phyloP scores from a whole-genome alignment of 2,329 filamentous ascomycete genomes.

The Teratosphaeria nubilosa region DNA sequence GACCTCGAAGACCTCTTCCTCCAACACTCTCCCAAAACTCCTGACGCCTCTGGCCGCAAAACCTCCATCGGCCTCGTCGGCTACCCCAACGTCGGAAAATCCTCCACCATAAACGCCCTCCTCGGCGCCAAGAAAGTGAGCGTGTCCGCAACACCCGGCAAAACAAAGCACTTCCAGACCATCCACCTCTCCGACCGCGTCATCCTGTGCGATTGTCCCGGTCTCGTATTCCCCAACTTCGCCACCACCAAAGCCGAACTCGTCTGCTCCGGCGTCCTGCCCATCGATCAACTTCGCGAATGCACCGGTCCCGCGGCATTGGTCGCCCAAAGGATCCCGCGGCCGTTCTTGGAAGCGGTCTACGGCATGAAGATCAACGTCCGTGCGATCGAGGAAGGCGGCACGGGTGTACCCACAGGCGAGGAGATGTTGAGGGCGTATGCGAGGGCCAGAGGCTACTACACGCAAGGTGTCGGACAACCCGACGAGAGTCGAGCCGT shows the following conservation, averaged over 20 bases:
- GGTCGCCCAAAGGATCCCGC: conserved; percentile 75
- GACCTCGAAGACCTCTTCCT: conserved; percentile 87
- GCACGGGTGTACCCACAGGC: conserved; percentile 74
- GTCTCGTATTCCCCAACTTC: conserved; percentile 97
- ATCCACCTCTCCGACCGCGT: conserved; percentile 86
- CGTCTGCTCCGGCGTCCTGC: conserved; percentile 87
- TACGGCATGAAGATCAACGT: conserved; percentile 86
- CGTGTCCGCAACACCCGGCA: conserved; percentile 91
- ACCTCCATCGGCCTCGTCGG: conserved; percentile 88
- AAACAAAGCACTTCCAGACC: conserved; percentile 99
- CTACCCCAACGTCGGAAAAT: conserved; percentile 98
- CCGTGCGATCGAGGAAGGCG: conserved; percentile 79
- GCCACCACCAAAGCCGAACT: conserved; percentile 93
- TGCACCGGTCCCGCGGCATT: conserved; percentile 78
- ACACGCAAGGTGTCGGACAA: conserved; percentile 71
- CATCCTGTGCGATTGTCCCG: conserved; percentile 92
- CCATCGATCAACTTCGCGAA: conserved; percentile 92
- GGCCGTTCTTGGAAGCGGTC: conserved; percentile 78
- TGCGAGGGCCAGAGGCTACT: conserved; percentile 79
- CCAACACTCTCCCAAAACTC: conserved; percentile 53
- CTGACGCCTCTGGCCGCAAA: conserved; percentile 48
- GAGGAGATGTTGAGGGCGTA: conserved; percentile 80
- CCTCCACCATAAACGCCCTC: conserved; percentile 97
- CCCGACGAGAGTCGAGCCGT: conserved; percentile 90
- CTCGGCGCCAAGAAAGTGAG: conserved; percentile 98